Evolutionary conservation across 805 yeast species (phyloP), one percentile per base, ranked within the genome.

Genomic region (Yarrowia sp.): DNA sequence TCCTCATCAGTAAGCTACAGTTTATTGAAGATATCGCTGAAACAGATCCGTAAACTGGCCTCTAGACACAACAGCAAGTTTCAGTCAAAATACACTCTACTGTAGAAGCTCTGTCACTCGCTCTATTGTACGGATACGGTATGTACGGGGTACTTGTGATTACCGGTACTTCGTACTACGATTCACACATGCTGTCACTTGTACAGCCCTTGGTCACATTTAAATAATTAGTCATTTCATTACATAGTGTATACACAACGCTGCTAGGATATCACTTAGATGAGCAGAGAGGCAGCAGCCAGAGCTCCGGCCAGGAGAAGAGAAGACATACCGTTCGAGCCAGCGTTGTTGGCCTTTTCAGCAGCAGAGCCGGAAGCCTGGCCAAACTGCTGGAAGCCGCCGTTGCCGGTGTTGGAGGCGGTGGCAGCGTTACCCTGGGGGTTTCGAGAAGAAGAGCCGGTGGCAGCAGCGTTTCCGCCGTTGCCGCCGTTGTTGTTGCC

Each of bases 401-500:
- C 65, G 49, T 59, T 66, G 40, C 69, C 55, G 52, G 55, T 26
- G 68, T 42, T 49, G 45, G 66, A 11, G 49, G 61, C 52, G 5
- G 42, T 49, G 22, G 38, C 42, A 16, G 50, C 55, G 67, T 61
- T 61, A 41, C 66, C 53, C 46, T 59, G 43, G 22, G 46, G 42
- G 69, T 67, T 46, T n/a, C 55, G 45, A 15, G 63, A 26, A 26
- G 69, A 12, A 26, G 68, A 41, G 45, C n/a, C 55, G 22, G 68
- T 48, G 36, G 53, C 52, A n/a, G 69, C 55, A 22, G 66, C 49
- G n/a, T 81, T 15, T 5, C 83, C 84, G n/a, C 74, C 70, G 40
- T 74, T 69, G 36, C 40, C 65, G n/a, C 48, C 70, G 43, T 19
- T n/a, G 43, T 19, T n/a, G 36, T 15, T 9, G 58, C 68, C 48